Conservation (phyloP, 176 grass and related monocot species). For the Themeda triandra region DNA sequence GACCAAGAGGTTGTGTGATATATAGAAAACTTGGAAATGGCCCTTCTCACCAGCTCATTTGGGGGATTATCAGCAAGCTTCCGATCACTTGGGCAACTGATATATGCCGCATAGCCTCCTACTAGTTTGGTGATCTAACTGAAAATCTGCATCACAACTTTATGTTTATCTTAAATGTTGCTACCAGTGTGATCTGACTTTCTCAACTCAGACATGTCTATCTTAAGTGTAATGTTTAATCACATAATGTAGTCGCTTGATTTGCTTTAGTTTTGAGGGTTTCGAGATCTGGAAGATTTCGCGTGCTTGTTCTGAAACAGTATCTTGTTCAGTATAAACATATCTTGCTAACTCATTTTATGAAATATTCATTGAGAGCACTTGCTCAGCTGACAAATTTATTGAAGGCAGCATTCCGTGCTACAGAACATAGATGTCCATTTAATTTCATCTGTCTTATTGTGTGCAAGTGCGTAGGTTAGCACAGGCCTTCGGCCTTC, state of each 20-base stretch:
- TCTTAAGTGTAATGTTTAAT: background rate
- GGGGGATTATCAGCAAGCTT: background rate
- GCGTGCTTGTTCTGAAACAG: background rate
- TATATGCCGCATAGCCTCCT: background rate
- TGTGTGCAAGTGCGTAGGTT: background rate
- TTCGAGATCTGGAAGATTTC: background rate
- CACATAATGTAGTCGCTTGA: background rate
- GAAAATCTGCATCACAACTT: background rate
- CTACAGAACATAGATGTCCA: background rate
- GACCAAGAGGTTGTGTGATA: background rate
- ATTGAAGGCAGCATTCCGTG: background rate
- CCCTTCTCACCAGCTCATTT: background rate
- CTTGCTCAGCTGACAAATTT: too few relatives aligned
- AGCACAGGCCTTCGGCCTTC: background rate
- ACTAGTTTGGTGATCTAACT: background rate
- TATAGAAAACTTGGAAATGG: background rate
- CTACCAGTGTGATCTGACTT: background rate
- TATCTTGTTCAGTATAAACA: constrained; percentile 3
- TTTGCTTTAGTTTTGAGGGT: background rate
- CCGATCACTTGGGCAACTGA: background rate
- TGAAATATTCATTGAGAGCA: background rate
- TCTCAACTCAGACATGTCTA: background rate
- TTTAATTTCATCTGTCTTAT: background rate
- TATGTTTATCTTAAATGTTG: background rate
- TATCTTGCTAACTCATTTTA: background rate